Percentiles rank a stretch among this genome's conserved stretches.
Evolutionary conservation across 306 rosid genomes (phyloP).

Genomic region (Cucurbita pepo): DNA sequence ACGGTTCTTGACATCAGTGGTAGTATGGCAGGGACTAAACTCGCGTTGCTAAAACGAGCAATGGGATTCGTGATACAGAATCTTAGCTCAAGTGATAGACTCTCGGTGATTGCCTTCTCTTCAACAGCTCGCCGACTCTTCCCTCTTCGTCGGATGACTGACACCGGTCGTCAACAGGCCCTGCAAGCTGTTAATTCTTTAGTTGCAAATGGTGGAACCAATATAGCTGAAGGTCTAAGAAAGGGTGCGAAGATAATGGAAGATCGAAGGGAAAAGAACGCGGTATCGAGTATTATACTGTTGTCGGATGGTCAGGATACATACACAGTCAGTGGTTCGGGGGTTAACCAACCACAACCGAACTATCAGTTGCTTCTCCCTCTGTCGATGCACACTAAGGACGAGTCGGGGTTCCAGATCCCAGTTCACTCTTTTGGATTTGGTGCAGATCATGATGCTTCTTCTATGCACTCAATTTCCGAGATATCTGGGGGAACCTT

Average conservation of each 20-base stretch:
- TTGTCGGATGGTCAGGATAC: constrained; percentile 95
- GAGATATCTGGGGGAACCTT: constrained; percentile 94
- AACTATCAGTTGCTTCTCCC: constrained; percentile 82
- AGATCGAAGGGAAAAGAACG: constrained; percentile 76
- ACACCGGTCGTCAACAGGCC: constrained; percentile 75
- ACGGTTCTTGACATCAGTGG: constrained; percentile 93
- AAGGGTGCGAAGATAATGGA: constrained; percentile 90
- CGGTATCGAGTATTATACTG: constrained; percentile 73
- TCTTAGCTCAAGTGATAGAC: constrained; percentile 78
- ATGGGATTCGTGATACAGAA: constrained; percentile 97
- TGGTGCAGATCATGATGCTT: constrained; percentile 90
- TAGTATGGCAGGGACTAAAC: constrained; percentile 98
- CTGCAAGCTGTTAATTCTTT: constrained; percentile 89
- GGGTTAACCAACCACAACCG: constrained; percentile 42
- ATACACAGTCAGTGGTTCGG: constrained; percentile 56
- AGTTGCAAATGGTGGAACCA: constrained; percentile 98
- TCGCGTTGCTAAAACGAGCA: constrained; percentile 85
- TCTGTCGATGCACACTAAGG: constrained; percentile 38
- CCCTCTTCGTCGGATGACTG: constrained; percentile 68
- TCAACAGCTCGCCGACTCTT: constrained; percentile 95
- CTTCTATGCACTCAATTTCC: constrained; percentile 85
- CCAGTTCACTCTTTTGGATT: constrained; percentile 95
- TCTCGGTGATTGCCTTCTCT: constrained; percentile 90
- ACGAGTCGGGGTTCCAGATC: constrained; percentile 60
- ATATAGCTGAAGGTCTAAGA: constrained; percentile 86